Conservation (phyloP, 495 filamentous ascomycete species). For the Collariella sp. region DNA sequence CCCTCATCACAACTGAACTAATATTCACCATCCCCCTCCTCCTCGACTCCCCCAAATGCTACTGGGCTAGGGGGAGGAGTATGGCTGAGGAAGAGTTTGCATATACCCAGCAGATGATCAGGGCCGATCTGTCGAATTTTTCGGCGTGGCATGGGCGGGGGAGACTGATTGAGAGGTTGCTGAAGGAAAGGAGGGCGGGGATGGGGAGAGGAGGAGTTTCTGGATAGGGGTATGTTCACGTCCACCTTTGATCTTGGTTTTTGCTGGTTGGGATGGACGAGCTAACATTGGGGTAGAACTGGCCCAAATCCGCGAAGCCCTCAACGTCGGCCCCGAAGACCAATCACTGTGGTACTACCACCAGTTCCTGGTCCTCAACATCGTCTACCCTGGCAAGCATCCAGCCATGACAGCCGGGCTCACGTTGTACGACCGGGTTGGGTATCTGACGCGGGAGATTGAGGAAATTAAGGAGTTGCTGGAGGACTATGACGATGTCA, state of each 20-base stretch:
- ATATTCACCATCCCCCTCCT: constrained; percentile 76
- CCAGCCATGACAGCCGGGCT: constrained; percentile 57
- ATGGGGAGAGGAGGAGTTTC: constrained; percentile 53
- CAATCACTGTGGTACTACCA: constrained; percentile 97
- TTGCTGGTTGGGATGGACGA: neutral
- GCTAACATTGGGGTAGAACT: constrained; percentile 26
- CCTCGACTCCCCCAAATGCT: constrained; percentile 85
- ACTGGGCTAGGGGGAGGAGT: constrained; percentile 60
- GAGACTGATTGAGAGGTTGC: constrained; percentile 65
- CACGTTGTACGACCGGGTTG: constrained; percentile 49
- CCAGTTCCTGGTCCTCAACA: constrained; percentile 64
- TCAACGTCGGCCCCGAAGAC: constrained; percentile 80
- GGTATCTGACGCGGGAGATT: constrained; percentile 61
- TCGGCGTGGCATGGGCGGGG: constrained; percentile 92
- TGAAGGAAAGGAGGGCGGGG: constrained; percentile 60
- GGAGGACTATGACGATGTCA: constrained; percentile 64
- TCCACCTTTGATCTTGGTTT: neutral
- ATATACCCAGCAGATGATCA: constrained; percentile 85
- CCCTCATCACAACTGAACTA: constrained; percentile 54
- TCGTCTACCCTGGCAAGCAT: constrained; percentile 29
- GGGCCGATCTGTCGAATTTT: constrained; percentile 79
- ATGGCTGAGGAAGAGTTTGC: constrained; percentile 75
- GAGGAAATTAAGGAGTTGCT: constrained; percentile 62
- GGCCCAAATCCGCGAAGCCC: constrained; percentile 59
- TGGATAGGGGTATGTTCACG: constrained; percentile 59